Evolutionary conservation across 1,284 basidiomycete genomes (phyloP).

Genomic region (Tilletia horrida): DNA sequence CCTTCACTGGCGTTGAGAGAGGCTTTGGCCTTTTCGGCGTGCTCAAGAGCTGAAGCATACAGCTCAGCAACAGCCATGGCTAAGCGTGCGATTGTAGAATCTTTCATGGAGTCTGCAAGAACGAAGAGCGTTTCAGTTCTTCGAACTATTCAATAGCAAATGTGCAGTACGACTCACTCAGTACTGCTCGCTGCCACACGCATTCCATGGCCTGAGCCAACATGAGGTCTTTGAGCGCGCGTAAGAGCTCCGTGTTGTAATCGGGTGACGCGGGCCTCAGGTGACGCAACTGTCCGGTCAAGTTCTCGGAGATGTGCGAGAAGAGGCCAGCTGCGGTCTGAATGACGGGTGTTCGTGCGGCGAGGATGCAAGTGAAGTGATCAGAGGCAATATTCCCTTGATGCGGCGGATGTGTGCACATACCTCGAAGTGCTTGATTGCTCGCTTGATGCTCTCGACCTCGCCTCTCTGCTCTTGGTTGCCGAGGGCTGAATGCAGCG

Average conservation of each 20-base stretch:
- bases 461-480: constrained; percentile 37
- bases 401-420: not conserved
- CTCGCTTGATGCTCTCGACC: constrained; percentile 47
- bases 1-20: constrained; percentile 14
- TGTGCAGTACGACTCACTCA: constrained; percentile 55
- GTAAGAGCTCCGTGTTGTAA: constrained; percentile 62
- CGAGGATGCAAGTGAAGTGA: no score
- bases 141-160: not conserved
- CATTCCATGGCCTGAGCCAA: constrained; percentile 95
- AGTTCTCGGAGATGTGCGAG: constrained; percentile 31
- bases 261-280: constrained; percentile 30
- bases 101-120: constrained; percentile 66
- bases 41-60: constrained; percentile 34
- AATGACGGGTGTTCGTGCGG: no score
- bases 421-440: constrained; percentile 40
- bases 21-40: constrained; percentile 1
- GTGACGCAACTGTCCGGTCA: constrained; percentile 26
- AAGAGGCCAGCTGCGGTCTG: constrained; percentile 40
- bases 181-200: constrained; percentile 86
- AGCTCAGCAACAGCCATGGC: constrained; percentile 65
- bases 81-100: constrained; percentile 79
- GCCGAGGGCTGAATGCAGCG: constrained; percentile 39
- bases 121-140: not conserved
- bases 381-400: no score
- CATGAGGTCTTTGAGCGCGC: constrained; percentile 71